phyloP scores from a whole-genome alignment of 2,329 filamentous ascomycete genomes.

The Nigrograna mackinnonii region DNA sequence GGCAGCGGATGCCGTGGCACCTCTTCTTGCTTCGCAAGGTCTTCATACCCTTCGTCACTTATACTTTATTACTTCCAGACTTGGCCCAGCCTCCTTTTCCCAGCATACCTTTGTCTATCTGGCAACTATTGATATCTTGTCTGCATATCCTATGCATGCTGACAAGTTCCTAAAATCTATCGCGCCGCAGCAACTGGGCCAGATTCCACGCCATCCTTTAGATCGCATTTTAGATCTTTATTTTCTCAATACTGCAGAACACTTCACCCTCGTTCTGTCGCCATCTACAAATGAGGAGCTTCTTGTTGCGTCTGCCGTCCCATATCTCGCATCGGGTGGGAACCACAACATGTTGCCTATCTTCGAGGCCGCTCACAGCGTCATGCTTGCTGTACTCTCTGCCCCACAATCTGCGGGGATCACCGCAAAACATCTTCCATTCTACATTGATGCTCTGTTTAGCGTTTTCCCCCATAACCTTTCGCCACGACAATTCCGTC shows the following conservation, averaged over 20 bases:
- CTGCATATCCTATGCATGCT: slow-evolving; percentile 68
- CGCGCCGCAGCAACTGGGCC: slow-evolving; percentile 56
- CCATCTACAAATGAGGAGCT: slow-evolving; percentile 71
- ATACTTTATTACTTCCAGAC: slow-evolving; percentile 78
- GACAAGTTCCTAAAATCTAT: slow-evolving; percentile 70
- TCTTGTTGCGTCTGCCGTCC: slow-evolving; percentile 72
- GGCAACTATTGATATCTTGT: slow-evolving; percentile 78
- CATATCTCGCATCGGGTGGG: slow-evolving; percentile 69
- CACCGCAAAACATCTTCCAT: slow-evolving; percentile 72
- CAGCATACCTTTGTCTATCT: slow-evolving; percentile 85
- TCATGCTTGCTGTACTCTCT: slow-evolving; percentile 78
- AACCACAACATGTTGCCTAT: slow-evolving; percentile 65
- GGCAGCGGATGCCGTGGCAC: slow-evolving; percentile 61
- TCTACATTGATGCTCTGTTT: slow-evolving; percentile 83
- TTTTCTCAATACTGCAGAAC: slow-evolving; percentile 85
- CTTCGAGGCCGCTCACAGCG: slow-evolving; percentile 88
- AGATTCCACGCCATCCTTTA: slow-evolving; percentile 66
- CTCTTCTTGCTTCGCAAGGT: slow-evolving; percentile 69
- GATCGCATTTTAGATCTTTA: slow-evolving; percentile 80
- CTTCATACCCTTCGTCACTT: slow-evolving; percentile 76
- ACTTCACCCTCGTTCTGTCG: slow-evolving; percentile 73
- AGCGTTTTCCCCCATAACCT: slow-evolving; percentile 77
- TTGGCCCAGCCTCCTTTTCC: slow-evolving; percentile 75
- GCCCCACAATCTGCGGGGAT: slow-evolving; percentile 76
- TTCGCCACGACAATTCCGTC: slow-evolving; percentile 81